Percentiles rank a stretch among this genome's conserved stretches.
Conservation (phyloP, 2,329 filamentous ascomycete species). For the Acrocalymma vagum region DNA sequence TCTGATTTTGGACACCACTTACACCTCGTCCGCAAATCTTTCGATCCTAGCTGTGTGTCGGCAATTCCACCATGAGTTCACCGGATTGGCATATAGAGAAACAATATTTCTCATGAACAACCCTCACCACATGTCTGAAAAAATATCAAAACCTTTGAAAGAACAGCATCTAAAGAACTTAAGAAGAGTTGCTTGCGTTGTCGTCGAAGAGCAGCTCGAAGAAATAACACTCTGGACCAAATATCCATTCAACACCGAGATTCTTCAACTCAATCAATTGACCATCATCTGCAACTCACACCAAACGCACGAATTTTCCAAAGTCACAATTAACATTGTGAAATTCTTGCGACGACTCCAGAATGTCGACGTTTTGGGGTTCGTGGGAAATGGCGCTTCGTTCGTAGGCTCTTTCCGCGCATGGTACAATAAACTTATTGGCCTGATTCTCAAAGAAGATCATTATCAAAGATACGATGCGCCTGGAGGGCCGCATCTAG, state of each 20-base stretch:
- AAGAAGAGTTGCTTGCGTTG: conserved; percentile 40
- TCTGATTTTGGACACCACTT: conserved; percentile 8
- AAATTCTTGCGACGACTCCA: conserved; percentile 41
- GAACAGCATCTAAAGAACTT: conserved; percentile 29
- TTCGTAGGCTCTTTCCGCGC: conserved; percentile 47
- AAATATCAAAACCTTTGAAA: no score
- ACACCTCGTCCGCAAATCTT: conserved; percentile 30
- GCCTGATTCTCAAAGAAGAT: conserved; percentile 51
- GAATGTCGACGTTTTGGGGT: conserved; percentile 42
- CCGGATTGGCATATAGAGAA: conserved; percentile 40
- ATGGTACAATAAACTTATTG: conserved; percentile 50
- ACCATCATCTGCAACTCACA: conserved; percentile 37
- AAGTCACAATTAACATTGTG: conserved; percentile 41
- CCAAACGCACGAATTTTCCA: conserved; percentile 43
- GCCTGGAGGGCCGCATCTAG: conserved; percentile 30
- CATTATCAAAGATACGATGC: conserved; percentile 50
- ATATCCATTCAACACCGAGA: conserved; percentile 40
- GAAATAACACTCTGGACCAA: conserved; percentile 39
- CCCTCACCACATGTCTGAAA: conserved; percentile 18
- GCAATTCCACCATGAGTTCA: conserved; percentile 47
- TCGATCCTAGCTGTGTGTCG: conserved; percentile 47
- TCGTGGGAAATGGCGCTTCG: conserved; percentile 44
- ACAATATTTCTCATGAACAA: conserved; percentile 43
- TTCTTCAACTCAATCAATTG: conserved; percentile 41
- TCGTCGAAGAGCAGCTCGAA: conserved; percentile 38